Conservation (phyloP, 1,139 yeast genomes). For the Debaryomyces fabryi region DNA sequence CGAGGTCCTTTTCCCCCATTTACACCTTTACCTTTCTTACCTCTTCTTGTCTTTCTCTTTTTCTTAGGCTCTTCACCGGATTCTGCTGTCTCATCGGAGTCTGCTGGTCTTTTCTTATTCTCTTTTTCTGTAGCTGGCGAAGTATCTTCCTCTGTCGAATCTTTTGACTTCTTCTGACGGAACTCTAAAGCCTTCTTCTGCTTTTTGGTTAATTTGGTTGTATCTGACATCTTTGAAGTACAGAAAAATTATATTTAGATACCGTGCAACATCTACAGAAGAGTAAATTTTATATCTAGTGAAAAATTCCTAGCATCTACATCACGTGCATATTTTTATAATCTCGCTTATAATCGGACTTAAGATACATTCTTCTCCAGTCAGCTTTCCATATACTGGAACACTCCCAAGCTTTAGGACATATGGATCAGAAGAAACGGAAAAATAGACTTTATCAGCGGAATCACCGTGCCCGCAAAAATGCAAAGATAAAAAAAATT, state of each 20-base stretch:
- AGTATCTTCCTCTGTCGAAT: conserved; percentile 12
- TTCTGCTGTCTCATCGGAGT: conserved; percentile 18
- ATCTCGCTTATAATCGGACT: too few species aligned
- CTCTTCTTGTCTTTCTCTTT: conserved; percentile 77
- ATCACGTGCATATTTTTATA: too few species aligned
- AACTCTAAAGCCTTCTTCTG: conserved; percentile 79
- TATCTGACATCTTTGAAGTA: conserved; percentile 9
- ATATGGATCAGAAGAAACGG: too few species aligned
- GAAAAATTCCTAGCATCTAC: not conserved
- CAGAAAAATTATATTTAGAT: not conserved
- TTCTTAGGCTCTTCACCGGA: conserved; percentile 48
- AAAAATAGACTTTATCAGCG: too few species aligned
- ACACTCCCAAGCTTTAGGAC: too few species aligned
- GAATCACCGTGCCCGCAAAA: too few species aligned
- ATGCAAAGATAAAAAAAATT: too few species aligned
- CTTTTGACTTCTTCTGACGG: conserved; percentile 48
- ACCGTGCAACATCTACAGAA: not conserved
- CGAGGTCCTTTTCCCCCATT: conserved; percentile 61
- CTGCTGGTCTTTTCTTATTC: conserved; percentile 17
- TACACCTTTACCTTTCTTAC: conserved; percentile 65
- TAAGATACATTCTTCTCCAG: too few species aligned
- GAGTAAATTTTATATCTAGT: not conserved
- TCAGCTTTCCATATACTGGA: too few species aligned
- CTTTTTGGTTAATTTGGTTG: conserved; percentile 62
- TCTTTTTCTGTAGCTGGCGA: conserved; percentile 24